phyloP scores from a whole-genome alignment of 2,329 filamentous ascomycete species.

The Diaporthe sp. region DNA sequence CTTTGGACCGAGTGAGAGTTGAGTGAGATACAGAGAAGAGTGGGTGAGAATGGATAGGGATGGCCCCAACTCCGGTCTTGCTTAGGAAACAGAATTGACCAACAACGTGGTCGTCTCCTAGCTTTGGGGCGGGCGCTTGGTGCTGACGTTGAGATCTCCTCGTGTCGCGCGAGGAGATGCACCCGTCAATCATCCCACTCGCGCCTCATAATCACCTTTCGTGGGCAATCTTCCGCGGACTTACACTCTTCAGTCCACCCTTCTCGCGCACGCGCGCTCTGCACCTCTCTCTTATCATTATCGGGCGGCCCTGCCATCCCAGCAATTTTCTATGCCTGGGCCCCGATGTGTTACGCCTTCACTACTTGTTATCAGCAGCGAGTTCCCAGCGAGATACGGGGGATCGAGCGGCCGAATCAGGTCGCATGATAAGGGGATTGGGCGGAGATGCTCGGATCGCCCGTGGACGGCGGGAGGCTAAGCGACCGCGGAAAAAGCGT shows the following conservation, averaged over 20 bases:
- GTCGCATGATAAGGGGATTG: slow-evolving; percentile 33
- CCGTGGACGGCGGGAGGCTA: slow-evolving; percentile 2
- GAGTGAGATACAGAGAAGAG: not conserved
- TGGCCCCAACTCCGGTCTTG: not conserved
- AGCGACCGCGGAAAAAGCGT: slow-evolving; percentile 13
- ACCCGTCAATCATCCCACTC: slow-evolving; percentile 21
- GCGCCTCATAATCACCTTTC: slow-evolving; percentile 1
- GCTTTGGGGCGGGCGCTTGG: not conserved
- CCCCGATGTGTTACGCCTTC: not conserved
- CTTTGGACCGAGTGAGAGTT: not conserved
- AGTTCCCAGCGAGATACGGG: not conserved
- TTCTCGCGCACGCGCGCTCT: no score
- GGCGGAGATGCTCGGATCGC: slow-evolving; percentile 33
- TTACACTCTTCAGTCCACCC: not conserved
- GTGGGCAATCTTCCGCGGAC: slow-evolving; percentile 18
- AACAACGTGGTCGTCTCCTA: not conserved
- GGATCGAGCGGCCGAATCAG: slow-evolving; percentile 19
- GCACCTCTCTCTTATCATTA: not conserved
- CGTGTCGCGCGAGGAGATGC: slow-evolving; percentile 30
- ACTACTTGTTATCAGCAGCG: slow-evolving; percentile 8
- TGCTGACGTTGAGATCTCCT: slow-evolving; percentile 27
- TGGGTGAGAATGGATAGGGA: not conserved
- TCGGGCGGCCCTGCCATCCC: slow-evolving; percentile 3
- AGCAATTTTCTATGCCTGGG: not conserved
- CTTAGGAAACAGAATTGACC: slow-evolving; percentile 32